These are phyloP conservation scores for Metarhizium guizhouense DNA, from an alignment of 2,329 filamentous ascomycete species.

Conservation along the genomic window DNA sequence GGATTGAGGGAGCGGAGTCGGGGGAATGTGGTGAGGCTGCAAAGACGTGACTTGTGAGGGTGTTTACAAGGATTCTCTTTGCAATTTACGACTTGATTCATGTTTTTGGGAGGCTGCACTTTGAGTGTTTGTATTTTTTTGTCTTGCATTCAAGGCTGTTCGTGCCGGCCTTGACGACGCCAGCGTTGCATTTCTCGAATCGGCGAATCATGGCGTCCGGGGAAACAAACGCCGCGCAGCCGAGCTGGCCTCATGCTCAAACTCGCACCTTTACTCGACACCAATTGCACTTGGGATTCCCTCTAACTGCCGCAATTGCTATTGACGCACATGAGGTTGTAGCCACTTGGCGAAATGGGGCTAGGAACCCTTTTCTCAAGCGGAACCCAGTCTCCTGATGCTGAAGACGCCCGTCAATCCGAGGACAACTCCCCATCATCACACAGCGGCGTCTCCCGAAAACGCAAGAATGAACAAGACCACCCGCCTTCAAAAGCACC, in stretches of 20 bases:
- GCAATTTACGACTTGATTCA: no score
- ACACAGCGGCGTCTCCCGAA: background rate
- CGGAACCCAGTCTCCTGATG: background rate
- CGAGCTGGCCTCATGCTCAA: no score
- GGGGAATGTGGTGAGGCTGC: background rate
- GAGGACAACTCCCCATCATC: no score
- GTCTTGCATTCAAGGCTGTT: no score
- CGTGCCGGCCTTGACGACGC: no score
- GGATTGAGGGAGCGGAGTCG: background rate
- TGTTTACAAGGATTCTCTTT: no score
- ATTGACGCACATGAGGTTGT: background rate
- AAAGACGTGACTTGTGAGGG: no score
- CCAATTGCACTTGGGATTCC: no score
- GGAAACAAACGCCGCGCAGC: background rate
- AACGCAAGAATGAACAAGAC: background rate
- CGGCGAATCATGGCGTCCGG: background rate
- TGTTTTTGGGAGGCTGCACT: no score
- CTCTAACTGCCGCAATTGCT: background rate
- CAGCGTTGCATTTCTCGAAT: background rate
- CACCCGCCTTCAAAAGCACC: background rate
- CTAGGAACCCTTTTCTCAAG: background rate
- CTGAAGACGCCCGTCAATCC: background rate
- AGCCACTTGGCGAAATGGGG: background rate
- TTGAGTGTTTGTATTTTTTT: no score
- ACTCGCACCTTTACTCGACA: no score